Percentiles rank a stretch among this genome's conserved stretches.
phyloP scores from a whole-genome alignment of 1,284 basidiomycete species.

The Schizophyllum commune region DNA sequence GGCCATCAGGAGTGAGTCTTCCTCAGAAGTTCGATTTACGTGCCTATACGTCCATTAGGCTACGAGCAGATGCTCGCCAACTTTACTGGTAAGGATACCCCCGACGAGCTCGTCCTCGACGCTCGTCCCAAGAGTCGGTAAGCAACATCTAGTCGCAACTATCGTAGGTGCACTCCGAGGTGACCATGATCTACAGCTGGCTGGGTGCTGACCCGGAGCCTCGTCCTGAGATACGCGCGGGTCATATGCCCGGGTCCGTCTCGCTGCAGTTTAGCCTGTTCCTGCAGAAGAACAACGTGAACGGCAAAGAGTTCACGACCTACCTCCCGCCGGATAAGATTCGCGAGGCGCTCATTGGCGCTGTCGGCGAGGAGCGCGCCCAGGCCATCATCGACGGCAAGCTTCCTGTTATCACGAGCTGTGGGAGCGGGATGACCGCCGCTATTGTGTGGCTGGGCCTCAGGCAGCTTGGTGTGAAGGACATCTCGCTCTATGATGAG shows the following conservation, averaged over 20 bases:
- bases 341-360: constrained; percentile 47
- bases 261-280: constrained; percentile 83
- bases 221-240: constrained; percentile 78
- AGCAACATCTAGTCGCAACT: constrained; percentile 10
- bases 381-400: constrained; percentile 51
- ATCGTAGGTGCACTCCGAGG: not conserved
- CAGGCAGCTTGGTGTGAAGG: constrained; percentile 53
- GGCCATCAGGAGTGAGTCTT: constrained; percentile 53
- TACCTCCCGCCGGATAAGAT: constrained; percentile 53
- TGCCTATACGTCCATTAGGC: constrained; percentile 36
- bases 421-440: constrained; percentile 97
- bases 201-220: constrained; percentile 85
- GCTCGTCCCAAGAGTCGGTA: constrained; percentile 77
- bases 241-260: constrained; percentile 87
- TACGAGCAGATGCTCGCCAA: constrained; percentile 84
- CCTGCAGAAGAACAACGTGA: constrained; percentile 44
- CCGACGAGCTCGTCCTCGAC: constrained; percentile 75
- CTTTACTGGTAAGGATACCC: constrained; percentile 20
- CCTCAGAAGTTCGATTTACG: not conserved
- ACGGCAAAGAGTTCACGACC: constrained; percentile 53
- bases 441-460: constrained; percentile 87
- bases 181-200: constrained; percentile 41
- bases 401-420: constrained; percentile 59
- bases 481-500: constrained; percentile 78
- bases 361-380: constrained; percentile 51